Evolutionary conservation across 108 stramenopile species (phyloP).

Genomic region (Seminavis robusta): DNA sequence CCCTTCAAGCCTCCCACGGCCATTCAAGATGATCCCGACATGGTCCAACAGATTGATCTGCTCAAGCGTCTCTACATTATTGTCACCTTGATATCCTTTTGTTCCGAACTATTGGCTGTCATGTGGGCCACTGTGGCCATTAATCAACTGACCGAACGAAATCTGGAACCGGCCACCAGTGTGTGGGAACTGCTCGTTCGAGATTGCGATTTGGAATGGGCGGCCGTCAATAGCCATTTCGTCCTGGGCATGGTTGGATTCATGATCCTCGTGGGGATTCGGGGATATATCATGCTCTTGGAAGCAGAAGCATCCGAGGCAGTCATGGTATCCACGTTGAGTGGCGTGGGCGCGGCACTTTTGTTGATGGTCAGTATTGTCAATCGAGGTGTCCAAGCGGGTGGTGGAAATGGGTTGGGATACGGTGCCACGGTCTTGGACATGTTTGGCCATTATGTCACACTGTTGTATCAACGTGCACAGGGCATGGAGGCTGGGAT

Average conservation of each 20-base stretch:
- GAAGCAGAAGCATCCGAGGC: slow-evolving; percentile 18
- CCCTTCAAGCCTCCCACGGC: too few relatives aligned
- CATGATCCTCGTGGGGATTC: slow-evolving; percentile 3
- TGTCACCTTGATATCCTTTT: slow-evolving; percentile 6
- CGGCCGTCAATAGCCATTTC: slow-evolving; percentile 40
- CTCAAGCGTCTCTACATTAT: slow-evolving; percentile 8
- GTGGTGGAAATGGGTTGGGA: slow-evolving; percentile 15
- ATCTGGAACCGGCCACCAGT: slow-evolving; percentile 8
- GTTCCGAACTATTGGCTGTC: slow-evolving; percentile 18
- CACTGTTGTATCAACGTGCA: slow-evolving; percentile 4
- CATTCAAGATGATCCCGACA: too few relatives aligned
- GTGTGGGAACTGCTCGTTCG: slow-evolving; percentile 44
- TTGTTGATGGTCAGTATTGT: slow-evolving; percentile 35
- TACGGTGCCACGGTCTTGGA: slow-evolving; percentile 26
- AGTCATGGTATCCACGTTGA: slow-evolving; percentile 13
- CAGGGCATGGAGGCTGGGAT: too few relatives aligned
- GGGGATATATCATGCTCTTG: slow-evolving; percentile 28
- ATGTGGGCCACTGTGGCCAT: slow-evolving; percentile 32
- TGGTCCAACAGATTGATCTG: too few relatives aligned
- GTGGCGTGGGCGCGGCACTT: slow-evolving; percentile 20
- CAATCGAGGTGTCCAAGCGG: slow-evolving; percentile 35
- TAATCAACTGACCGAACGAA: slow-evolving; percentile 30
- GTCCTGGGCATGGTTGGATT: slow-evolving; percentile 41
- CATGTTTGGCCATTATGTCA: slow-evolving; percentile 17
- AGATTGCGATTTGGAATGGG: slow-evolving; percentile 36